Conservation (phyloP, 2,329 filamentous ascomycete species). For the Fusarium pseudocircinatum region DNA sequence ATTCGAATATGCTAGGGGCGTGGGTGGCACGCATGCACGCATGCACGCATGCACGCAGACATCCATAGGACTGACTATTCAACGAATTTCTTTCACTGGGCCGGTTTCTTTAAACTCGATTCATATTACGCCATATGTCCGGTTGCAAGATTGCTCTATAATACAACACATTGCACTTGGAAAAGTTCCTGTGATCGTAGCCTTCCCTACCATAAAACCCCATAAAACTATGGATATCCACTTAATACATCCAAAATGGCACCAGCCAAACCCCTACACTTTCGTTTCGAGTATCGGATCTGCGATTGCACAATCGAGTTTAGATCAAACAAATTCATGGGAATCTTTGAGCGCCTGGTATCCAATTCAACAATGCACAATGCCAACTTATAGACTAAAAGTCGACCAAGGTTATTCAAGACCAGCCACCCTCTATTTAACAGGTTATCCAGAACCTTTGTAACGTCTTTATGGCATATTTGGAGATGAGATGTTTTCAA, state of each 20-base stretch:
- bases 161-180: not conserved
- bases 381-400: not conserved
- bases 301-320: not conserved
- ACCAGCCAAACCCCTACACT: not conserved
- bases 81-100: not conserved
- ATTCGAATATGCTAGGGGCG: not conserved
- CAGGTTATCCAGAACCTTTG: not conserved
- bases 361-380: conserved; percentile 6
- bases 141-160: not conserved
- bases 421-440: not conserved
- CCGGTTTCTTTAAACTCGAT: not conserved
- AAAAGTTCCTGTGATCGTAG: not conserved
- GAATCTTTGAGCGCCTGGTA: conserved; percentile 21
- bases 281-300: conserved; percentile 3
- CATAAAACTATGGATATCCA: not conserved
- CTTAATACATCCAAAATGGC: not conserved
- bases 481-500: not conserved
- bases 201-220: not conserved
- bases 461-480: not conserved
- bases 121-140: not conserved
- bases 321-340: not conserved
- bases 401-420: not conserved
- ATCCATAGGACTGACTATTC: not conserved
- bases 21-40: not conserved
- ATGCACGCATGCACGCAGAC: conserved; percentile 1